A percentile compares a stretch with the other conserved stretches of the same genome.
Conservation (phyloP, 1,139 yeast species). For the Hanseniaspora sp. region DNA sequence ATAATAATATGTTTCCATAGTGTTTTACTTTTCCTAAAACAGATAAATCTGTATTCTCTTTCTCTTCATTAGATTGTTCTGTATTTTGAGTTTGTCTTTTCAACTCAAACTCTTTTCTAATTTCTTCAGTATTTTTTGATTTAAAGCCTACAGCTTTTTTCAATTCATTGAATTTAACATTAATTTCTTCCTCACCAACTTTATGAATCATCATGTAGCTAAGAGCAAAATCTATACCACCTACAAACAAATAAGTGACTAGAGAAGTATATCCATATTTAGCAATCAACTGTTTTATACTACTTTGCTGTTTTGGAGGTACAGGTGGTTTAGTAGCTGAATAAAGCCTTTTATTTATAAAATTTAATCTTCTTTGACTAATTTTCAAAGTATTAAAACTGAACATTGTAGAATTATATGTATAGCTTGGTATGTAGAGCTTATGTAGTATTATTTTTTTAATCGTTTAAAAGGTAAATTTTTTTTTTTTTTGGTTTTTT, state of each 20-base stretch:
- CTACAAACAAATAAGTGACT: constrained; percentile 65
- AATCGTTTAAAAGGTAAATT: no score
- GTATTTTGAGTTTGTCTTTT: constrained; percentile 19
- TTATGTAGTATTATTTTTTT: no score
- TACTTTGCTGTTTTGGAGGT: neutral
- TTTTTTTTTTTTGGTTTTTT: no score
- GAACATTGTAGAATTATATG: neutral
- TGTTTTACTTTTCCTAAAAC: neutral
- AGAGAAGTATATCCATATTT: constrained; percentile 88
- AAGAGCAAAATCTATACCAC: constrained; percentile 67
- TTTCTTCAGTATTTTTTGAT: constrained; percentile 36
- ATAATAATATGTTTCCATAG: constrained; percentile 23
- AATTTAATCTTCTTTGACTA: neutral
- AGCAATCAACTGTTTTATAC: constrained; percentile 47
- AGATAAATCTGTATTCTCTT: constrained; percentile 24
- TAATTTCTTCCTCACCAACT: constrained; percentile 70
- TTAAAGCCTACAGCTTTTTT: constrained; percentile 48
- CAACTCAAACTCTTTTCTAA: constrained; percentile 24
- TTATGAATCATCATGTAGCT: constrained; percentile 77
- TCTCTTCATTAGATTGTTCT: constrained; percentile 21
- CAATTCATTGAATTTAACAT: constrained; percentile 49
- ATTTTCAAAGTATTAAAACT: neutral
- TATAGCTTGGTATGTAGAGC: no score
- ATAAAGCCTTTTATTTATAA: neutral
- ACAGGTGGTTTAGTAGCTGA: neutral